Base-by-base conservation (phyloP, 2,329 filamentous ascomycete genomes). In the Botryotinia narcissicola region DNA sequence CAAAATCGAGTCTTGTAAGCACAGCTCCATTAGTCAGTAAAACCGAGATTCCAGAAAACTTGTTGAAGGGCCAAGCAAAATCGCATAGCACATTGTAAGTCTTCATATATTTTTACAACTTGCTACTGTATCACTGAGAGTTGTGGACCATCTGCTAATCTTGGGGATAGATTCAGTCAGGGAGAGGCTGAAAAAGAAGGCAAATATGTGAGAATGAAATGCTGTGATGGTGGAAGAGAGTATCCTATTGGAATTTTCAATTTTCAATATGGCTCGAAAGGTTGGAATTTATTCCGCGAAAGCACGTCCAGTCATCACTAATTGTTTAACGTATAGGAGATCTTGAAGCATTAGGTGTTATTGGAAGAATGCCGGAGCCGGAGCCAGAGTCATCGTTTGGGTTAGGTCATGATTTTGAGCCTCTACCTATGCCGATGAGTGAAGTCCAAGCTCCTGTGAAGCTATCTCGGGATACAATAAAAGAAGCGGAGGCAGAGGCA, bases 231-330 rank as follows among this genome's bases (percentile, higher is more conserved):
- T 16, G 37, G 51, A 5, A 8, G 3, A 22, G 29, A 60, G 9
- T 72, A 59, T 32, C 70, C 62, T 25, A 68, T 72, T 48, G 51
- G 29, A 10, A 72, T 72, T 10, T 72, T 68, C 51, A 32, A 72
- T 20, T 70, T 70, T 25, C 22, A 40, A 35, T 51, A 73, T 35
- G 40, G 54, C 7, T 70, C 71, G 35, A 70, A n/a, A 54, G 40
- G 54, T 70, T 61, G 5, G 8, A 29, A 12, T 18, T 37, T n/a
- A 6, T 54, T 32, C 48, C 48, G 14, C 1, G 3, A 29, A 32
- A 37, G 12, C 35, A 8, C 14, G 9, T 60, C 32, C 10, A 42
- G 8, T 29, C 29, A 40, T 12, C 44, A 25, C 35, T 10, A 14
- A n/a, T 48, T 0, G 4, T 37, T 16, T 32, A 25, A 14, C 25